phyloP scores from a whole-genome alignment of 2,329 filamentous ascomycete genomes.

The Aspergillus pseudoglaucus region DNA sequence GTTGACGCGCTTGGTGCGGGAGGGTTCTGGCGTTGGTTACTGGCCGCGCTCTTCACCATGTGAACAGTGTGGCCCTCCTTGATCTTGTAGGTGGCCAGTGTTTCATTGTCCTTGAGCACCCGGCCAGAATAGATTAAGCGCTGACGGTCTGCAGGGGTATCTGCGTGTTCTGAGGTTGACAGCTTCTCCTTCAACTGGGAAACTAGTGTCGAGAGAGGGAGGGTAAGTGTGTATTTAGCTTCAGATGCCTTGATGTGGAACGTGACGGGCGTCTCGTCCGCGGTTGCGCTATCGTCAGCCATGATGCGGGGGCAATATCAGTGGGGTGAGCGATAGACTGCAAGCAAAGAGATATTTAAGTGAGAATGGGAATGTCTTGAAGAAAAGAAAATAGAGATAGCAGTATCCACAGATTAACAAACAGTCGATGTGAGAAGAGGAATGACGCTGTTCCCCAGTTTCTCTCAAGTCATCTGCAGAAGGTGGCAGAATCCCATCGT shows the following conservation, averaged over 20 bases:
- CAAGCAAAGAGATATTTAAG: constrained; percentile 2
- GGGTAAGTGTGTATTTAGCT: constrained; percentile 73
- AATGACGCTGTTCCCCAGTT: neutral
- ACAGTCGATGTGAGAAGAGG: neutral
- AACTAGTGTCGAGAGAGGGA: constrained; percentile 69
- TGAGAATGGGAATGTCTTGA: neutral
- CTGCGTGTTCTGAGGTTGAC: constrained; percentile 70
- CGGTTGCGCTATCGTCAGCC: constrained; percentile 36
- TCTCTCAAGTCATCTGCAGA: constrained; percentile 11
- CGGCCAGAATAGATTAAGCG: constrained; percentile 95
- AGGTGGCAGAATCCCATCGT: constrained; percentile 35
- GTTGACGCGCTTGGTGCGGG: constrained; percentile 43
- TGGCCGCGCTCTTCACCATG: constrained; percentile 91
- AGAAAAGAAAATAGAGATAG: neutral
- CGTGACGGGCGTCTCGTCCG: constrained; percentile 70
- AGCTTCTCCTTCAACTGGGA: constrained; percentile 86
- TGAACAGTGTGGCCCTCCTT: constrained; percentile 94
- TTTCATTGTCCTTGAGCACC: constrained; percentile 91
- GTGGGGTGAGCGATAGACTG: constrained; percentile 1
- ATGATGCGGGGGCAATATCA: constrained; percentile 19
- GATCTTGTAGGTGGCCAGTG: constrained; percentile 81
- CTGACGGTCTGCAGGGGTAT: constrained; percentile 80
- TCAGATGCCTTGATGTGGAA: constrained; percentile 98
- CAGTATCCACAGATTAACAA: neutral
- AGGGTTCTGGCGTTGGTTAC: constrained; percentile 62